Evolutionary conservation across 2,329 filamentous ascomycete species (phyloP).

Genomic region (Chrysoporthe austroafricana): DNA sequence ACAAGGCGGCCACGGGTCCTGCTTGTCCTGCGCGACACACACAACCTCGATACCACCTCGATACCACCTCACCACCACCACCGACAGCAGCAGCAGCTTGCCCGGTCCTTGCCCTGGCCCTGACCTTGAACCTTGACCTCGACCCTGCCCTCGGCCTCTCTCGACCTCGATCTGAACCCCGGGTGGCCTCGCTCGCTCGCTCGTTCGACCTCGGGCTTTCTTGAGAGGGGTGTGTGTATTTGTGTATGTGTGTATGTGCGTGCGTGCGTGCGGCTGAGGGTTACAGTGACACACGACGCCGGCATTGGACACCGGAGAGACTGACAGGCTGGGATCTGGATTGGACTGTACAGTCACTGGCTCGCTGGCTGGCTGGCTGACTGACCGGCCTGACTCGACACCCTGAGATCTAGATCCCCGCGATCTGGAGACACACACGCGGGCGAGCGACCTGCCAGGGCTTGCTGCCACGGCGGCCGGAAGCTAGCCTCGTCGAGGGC

Average conservation of each 20-base stretch:
- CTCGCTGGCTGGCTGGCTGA: too few species aligned
- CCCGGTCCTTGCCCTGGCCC: not conserved
- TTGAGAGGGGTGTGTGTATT: not conserved
- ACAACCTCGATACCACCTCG: not conserved
- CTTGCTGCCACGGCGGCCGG: not conserved
- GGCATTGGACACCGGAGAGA: too few species aligned
- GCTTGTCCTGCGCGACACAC: not conserved
- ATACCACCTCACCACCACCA: not conserved
- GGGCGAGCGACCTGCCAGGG: not conserved
- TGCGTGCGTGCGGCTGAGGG: not conserved
- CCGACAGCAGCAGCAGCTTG: too few species aligned
- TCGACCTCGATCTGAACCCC: too few species aligned
- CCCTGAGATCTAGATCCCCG: not conserved
- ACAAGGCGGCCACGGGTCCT: not conserved
- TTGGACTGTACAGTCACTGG: too few species aligned
- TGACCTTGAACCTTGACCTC: not conserved
- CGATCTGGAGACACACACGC: not conserved
- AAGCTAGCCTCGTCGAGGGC: conserved; percentile 2
- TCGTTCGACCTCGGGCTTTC: too few species aligned
- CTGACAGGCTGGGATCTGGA: too few species aligned
- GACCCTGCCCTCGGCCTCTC: too few species aligned
- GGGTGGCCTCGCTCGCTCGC: too few species aligned
- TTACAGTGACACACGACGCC: not conserved
- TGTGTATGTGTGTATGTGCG: not conserved
- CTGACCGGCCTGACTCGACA: not conserved